phyloP scores from a whole-genome alignment of 1,284 basidiomycete species.

The Melampsora americana region DNA sequence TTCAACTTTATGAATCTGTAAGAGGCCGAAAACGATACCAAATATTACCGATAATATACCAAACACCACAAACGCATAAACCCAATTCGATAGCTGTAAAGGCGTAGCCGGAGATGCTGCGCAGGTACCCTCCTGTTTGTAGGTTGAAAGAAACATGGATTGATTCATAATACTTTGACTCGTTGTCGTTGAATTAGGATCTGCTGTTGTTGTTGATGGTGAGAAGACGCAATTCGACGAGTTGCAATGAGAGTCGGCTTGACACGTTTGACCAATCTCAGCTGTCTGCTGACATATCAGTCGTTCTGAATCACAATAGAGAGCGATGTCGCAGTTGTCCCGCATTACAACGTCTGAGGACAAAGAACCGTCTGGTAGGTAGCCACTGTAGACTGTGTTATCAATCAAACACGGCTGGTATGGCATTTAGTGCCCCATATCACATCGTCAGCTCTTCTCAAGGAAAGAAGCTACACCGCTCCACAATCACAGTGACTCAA shows the following conservation, averaged over 20 bases:
- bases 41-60: neutral
- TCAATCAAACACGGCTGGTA: slow-evolving; percentile 66
- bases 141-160: neutral
- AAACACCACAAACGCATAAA: neutral
- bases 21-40: neutral
- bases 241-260: neutral
- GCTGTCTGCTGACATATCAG: neutral
- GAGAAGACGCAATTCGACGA: neutral
- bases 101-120: neutral
- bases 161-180: neutral
- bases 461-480: neutral
- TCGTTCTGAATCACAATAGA: neutral
- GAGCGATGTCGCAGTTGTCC: neutral
- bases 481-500: neutral
- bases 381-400: slow-evolving; percentile 73
- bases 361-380: slow-evolving; percentile 57
- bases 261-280: neutral
- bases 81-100: neutral
- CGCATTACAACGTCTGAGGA: neutral
- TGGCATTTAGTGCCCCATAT: neutral
- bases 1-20: neutral
- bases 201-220: neutral
- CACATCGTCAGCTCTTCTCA: neutral
- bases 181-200: neutral
- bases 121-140: neutral